Base-by-base conservation (phyloP, 2,329 filamentous ascomycete genomes). In the Xylariaceae sp. region DNA sequence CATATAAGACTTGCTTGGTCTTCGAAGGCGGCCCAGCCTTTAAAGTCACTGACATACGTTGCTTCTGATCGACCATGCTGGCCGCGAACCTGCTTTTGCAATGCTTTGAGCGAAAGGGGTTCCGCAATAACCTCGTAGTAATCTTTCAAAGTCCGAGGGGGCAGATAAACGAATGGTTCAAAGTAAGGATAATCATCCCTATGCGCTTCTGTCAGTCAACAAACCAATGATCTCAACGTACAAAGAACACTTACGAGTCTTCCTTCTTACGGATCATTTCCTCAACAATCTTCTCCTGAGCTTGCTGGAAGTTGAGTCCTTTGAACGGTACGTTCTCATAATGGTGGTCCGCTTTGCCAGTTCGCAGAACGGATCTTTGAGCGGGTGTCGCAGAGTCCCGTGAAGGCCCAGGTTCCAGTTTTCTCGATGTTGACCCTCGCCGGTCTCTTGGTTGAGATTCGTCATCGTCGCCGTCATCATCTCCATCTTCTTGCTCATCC, bases 91-190 rank as follows among this genome's bases (percentile, higher is more conserved):
- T 86, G 82, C 74, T 93, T 94, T 70, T 92, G 87, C 9, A 96
- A 80, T 54, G 86, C 87, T 65, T 87, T 88, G 28, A 97, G 77
- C 0, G 91, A 95, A 31, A 94, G 80, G 0, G 93, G 93, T 59
- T 93, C 86, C 54, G 86, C 85, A 65, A 97, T 95, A 56, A 94
- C 77, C 67, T 88, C 85, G 73, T 95, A 96, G 73, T 97, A 97
- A 68, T 96, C 92, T 65, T 87, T 91, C 40, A 96, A 76, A 44
- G 82, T 82, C 28, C 91, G 86, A 24, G 89, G 83, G 0, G 92
- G 92, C 24, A 96, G 81, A 67, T 90, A 89, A 56, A 92, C 78
- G 67, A 96, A 96, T 0, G 90, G 87, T 61, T 86, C 82, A 63
- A 87, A 88, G 60, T 87, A 85, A 34, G 87, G 85, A 51, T 89